Evolutionary conservation across 2,329 filamentous ascomycete genomes (phyloP).

Genomic region (Trichoderma cornu-damae): DNA sequence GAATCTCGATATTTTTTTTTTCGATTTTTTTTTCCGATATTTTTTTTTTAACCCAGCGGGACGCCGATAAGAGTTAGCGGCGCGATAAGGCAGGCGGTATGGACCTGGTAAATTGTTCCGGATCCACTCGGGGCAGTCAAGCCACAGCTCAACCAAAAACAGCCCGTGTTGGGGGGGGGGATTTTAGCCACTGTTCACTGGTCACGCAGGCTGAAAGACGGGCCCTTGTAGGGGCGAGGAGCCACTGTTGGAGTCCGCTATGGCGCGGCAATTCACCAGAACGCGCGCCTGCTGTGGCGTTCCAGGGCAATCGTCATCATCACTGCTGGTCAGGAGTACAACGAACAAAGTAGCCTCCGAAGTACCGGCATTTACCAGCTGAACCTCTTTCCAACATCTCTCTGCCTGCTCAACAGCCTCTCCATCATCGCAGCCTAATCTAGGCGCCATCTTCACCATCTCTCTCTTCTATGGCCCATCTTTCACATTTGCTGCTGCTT

Average conservation of each 20-base stretch:
- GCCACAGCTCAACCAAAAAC: constrained; percentile 1
- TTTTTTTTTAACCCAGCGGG: constrained; percentile 33
- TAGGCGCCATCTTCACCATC: not conserved
- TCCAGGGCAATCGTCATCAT: constrained; percentile 19
- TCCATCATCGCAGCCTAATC: constrained; percentile 1
- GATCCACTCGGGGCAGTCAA: constrained; percentile 13
- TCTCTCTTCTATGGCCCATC: not conserved
- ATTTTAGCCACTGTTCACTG: constrained; percentile 5
- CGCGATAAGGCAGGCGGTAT: constrained; percentile 19
- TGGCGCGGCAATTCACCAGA: not conserved
- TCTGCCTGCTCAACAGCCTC: constrained; percentile 6
- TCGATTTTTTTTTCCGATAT: constrained; percentile 3
- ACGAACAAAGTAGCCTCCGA: constrained; percentile 7
- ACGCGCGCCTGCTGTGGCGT: constrained; percentile 11
- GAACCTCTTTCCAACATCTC: not conserved
- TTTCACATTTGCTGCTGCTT: not conserved
- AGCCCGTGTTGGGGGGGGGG: not conserved
- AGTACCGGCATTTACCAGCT: not conserved
- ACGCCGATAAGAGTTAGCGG: constrained; percentile 26
- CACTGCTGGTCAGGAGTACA: not conserved
- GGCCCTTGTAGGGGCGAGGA: not conserved
- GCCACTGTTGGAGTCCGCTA: not conserved
- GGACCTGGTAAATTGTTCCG: constrained; percentile 21
- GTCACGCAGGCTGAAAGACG: not conserved
- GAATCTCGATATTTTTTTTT: constrained; percentile 29